Percentiles rank a stretch among this genome's conserved stretches.
phyloP scores from a whole-genome alignment of 306 rosid species.

The Vicia villosa region DNA sequence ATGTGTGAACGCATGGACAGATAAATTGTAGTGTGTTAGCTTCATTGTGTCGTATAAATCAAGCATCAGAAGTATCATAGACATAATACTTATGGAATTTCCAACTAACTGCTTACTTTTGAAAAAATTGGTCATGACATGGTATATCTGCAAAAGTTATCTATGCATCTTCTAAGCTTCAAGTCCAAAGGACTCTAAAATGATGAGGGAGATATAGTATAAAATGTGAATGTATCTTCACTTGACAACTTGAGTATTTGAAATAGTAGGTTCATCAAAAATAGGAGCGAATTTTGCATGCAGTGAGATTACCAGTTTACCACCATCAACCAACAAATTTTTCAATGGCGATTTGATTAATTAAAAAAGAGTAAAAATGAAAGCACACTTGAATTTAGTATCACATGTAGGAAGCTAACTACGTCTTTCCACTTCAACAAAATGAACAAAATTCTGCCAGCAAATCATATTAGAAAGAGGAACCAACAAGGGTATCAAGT shows the following conservation, averaged over 20 bases:
- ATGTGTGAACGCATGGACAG: not conserved
- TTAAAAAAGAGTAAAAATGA: not conserved
- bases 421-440: slow-evolving; percentile 37
- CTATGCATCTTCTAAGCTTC: not conserved
- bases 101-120: slow-evolving; percentile 2
- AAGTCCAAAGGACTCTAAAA: not conserved
- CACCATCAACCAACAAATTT: not conserved
- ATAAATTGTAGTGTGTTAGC: not conserved
- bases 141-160: not conserved
- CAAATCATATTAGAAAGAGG: slow-evolving; percentile 21
- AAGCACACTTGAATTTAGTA: slow-evolving; percentile 10
- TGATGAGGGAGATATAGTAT: not conserved
- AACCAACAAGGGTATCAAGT: slow-evolving; percentile 14
- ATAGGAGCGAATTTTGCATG: slow-evolving; percentile 24
- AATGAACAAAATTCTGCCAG: slow-evolving; percentile 30
- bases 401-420: slow-evolving; percentile 46
- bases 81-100: not conserved
- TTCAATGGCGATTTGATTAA: not conserved
- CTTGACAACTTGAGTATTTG: not conserved
- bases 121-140: slow-evolving; percentile 4
- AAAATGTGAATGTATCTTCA: not conserved
- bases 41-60: slow-evolving; percentile 24
- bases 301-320: not conserved
- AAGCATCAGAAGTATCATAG: not conserved
- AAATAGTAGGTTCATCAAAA: not conserved